A percentile compares a stretch with the other conserved stretches of the same genome.
Conservation (phyloP, 108 stramenopile species). For the Aurantiochytrium sp. region DNA sequence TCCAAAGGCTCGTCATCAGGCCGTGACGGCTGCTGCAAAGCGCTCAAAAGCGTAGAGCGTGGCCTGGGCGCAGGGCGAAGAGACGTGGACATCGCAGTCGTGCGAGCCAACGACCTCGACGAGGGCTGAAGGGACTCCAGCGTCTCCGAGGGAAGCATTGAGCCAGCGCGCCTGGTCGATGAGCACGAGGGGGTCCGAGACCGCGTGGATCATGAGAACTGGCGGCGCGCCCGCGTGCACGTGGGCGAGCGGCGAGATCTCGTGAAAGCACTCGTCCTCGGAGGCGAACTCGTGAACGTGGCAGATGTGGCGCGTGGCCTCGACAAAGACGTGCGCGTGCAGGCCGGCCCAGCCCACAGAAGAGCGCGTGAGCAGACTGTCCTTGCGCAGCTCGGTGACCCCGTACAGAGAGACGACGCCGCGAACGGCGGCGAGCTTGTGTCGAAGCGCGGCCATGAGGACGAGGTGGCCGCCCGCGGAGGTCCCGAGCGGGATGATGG, state of each 20-base stretch:
- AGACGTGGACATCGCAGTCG: conserved; percentile 1
- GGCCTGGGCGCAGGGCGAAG: not conserved
- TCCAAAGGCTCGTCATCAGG: no score
- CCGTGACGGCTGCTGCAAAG: not conserved
- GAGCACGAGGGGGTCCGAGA: not conserved
- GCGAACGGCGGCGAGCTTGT: not conserved
- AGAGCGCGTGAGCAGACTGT: not conserved
- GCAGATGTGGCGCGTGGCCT: not conserved
- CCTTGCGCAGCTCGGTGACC: not conserved
- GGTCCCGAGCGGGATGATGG: not conserved
- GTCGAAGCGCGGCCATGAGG: not conserved
- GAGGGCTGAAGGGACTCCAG: not conserved
- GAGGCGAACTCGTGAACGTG: not conserved
- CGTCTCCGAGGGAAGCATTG: not conserved
- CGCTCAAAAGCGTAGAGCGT: conserved; percentile 6
- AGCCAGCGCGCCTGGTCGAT: not conserved
- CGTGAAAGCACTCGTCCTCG: not conserved
- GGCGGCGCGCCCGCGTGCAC: not conserved
- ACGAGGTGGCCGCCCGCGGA: conserved; percentile 5
- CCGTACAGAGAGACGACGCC: not conserved
- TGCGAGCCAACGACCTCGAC: not conserved
- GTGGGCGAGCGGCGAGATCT: not conserved
- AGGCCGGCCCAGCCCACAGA: not conserved
- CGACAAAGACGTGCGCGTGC: not conserved
- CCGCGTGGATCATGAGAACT: not conserved